Evolutionary conservation across 257 asterid species (phyloP).

Genomic region (Leptodermis oblonga): DNA sequence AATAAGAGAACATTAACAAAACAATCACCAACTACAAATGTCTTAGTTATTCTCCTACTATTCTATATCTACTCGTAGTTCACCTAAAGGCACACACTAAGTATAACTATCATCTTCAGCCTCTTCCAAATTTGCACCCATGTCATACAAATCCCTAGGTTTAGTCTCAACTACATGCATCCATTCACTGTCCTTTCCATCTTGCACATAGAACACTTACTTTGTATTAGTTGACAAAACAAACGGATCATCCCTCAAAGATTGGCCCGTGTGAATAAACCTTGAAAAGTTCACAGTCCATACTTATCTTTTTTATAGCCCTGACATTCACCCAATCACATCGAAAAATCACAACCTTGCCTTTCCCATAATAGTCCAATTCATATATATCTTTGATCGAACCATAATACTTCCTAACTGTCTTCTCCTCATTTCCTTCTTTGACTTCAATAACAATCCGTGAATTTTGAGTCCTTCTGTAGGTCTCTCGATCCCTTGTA

Average conservation of each 20-base stretch:
- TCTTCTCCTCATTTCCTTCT: neutral
- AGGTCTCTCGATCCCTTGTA: neutral
- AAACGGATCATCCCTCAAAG: neutral
- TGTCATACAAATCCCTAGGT: too few species aligned
- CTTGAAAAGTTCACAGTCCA: neutral
- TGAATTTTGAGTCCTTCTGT: neutral
- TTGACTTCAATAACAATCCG: neutral
- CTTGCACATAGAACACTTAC: neutral
- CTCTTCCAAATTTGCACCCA: too few species aligned
- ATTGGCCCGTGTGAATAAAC: neutral
- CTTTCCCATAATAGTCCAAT: neutral
- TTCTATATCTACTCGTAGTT: too few species aligned
- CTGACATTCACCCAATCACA: neutral
- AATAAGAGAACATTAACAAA: too few species aligned
- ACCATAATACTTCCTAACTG: neutral
- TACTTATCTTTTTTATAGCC: neutral
- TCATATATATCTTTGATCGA: neutral
- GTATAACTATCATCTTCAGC: too few species aligned
- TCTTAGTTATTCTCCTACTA: too few species aligned
- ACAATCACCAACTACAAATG: too few species aligned
- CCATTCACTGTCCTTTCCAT: neutral
- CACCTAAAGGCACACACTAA: too few species aligned
- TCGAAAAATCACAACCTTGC: neutral
- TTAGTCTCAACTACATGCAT: neutral
- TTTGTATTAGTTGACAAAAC: neutral